A percentile compares a stretch with the other conserved stretches of the same genome.
Evolutionary conservation across 2,329 filamentous ascomycete species (phyloP).

Genomic region (Colletotrichum lindemuthianum): DNA sequence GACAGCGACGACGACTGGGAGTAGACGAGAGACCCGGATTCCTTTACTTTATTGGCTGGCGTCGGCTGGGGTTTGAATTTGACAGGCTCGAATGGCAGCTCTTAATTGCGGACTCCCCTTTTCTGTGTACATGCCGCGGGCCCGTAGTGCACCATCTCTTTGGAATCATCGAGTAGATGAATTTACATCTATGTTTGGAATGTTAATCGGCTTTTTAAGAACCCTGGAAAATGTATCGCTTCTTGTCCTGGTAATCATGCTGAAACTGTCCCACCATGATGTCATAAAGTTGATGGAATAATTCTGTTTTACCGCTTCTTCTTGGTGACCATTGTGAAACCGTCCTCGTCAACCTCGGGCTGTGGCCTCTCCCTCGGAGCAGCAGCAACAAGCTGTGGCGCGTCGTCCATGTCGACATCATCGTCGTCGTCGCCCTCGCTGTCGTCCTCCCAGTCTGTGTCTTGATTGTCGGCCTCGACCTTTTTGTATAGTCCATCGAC

Average conservation of each 20-base stretch:
- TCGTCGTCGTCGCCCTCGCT: slow-evolving; percentile 64
- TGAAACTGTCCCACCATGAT: no score
- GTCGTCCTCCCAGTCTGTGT: slow-evolving; percentile 71
- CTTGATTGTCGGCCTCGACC: slow-evolving; percentile 64
- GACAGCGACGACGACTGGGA: slow-evolving; percentile 83
- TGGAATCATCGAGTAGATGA: slow-evolving; percentile 17
- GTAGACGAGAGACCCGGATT: slow-evolving; percentile 49
- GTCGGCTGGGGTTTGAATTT: slow-evolving; percentile 37
- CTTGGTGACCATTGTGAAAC: slow-evolving; percentile 79
- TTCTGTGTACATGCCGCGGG: slow-evolving; percentile 77
- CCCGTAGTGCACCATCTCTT: slow-evolving; percentile 22
- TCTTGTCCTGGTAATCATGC: no score
- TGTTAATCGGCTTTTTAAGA: no score
- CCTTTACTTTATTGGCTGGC: slow-evolving; percentile 27
- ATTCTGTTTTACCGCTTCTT: slow-evolving; percentile 65
- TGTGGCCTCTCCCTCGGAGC: slow-evolving; percentile 70
- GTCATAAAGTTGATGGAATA: no score
- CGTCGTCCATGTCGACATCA: slow-evolving; percentile 76
- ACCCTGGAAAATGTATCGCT: no score
- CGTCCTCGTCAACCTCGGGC: slow-evolving; percentile 82
- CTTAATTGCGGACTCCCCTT: slow-evolving; percentile 74
- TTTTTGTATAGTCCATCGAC: slow-evolving; percentile 64
- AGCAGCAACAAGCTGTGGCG: slow-evolving; percentile 66
- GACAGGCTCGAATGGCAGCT: slow-evolving; percentile 29
- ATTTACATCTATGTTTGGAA: neutral